Base-by-base conservation (phyloP, 805 yeast genomes). In the Zygoascus flipseniorum region DNA sequence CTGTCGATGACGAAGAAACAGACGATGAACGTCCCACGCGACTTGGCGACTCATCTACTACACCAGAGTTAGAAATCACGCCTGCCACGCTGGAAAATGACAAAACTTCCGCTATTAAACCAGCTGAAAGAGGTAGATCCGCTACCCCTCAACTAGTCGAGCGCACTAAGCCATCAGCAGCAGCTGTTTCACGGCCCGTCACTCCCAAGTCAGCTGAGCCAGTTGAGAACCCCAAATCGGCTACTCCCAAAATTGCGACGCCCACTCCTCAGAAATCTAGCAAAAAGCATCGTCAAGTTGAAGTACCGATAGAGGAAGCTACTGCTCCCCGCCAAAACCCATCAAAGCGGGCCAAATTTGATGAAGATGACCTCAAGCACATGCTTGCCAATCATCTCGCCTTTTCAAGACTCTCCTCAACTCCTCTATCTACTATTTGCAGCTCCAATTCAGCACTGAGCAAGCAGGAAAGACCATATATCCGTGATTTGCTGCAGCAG, bases 381-480 rank as follows among this genome's bases (percentile, higher is more conserved):
- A 76, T 88, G 10, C 72, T 89, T 48, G 77, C 82, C 47, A 93
- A 93, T 65, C 93, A 88, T 67, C 74, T 92, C 54, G 97, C 98
- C 14, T 93, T 86, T 69, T 86, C 97, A 4, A 78, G 96, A 54
- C 76, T 89, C 20, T 80, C 89, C 23, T 90, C 93, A 42, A 87
- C 95, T 0, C 97, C 98, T 5, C 74, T 92, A n/a, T 76, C 86
- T 8, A 77, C 77, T 45, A 72, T 92, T 53, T 79, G 76, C 49
- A 73, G 79, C n/a, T 82, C 87, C 23, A 80, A 82, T 64, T 78
- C 78, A 1, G 72, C 71, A 8, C 79, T 84, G 3, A 66, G 69
- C 47, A 55, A 54, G 13, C 52, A 56, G 47, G 47, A 61, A 47
- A 47, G 53, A 50, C 57, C 56, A 31, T 73, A 74, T 54, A 68